These are phyloP conservation scores for Adenanthera pavonina DNA, from an alignment of 306 rosid species.

Conservation along the genomic window DNA sequence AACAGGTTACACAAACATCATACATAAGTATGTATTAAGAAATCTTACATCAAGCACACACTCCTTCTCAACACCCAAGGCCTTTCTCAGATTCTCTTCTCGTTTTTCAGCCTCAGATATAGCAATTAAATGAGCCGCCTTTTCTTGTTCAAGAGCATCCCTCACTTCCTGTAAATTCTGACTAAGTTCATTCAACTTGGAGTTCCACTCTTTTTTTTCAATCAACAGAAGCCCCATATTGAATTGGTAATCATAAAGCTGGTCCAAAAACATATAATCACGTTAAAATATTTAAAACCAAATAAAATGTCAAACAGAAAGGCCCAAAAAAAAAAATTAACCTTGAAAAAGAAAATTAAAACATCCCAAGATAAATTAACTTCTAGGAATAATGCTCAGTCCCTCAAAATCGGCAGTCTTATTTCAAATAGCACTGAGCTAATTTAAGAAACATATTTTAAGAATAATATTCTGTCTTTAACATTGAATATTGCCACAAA, in stretches of 20 bases:
- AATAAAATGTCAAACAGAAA: background rate
- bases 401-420: background rate
- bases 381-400: background rate
- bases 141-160: constrained; percentile 74
- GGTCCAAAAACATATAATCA: constrained; percentile 38
- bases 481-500: constrained; percentile 3
- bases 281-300: background rate
- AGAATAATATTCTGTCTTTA: background rate
- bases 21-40: background rate
- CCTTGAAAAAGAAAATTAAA: background rate
- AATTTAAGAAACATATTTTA: constrained; percentile 16
- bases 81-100: constrained; percentile 85
- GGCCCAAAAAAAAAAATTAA: background rate
- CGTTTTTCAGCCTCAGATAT: constrained; percentile 78
- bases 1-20: constrained; percentile 2
- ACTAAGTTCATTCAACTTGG: constrained; percentile 62
- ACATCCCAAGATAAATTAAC: constrained; percentile 16
- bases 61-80: constrained; percentile 95
- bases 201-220: constrained; percentile 92
- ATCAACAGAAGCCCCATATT: constrained; percentile 98
- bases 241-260: constrained; percentile 94
- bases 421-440: constrained; percentile 11
- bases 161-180: constrained; percentile 63
- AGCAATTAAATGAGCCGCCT: constrained; percentile 71
- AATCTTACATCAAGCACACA: constrained; percentile 92